Evolutionary conservation across 2,329 filamentous ascomycete genomes (phyloP), one percentile per base, ranked within the genome.

Genomic region (Beauveria asiatica): DNA sequence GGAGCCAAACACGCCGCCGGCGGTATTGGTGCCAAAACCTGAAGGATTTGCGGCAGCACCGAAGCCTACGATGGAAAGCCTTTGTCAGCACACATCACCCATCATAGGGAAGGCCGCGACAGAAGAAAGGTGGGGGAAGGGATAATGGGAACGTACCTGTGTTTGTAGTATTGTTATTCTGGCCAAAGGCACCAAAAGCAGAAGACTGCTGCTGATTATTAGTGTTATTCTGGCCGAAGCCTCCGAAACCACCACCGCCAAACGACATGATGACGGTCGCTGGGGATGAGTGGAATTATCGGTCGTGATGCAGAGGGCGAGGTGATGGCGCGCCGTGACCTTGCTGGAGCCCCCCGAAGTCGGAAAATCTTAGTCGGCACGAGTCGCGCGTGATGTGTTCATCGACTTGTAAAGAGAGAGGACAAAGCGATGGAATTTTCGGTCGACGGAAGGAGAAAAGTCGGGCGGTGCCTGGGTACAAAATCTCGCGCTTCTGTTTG

Each of bases 201-300:
- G 72, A 66, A 67, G 73, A 65, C 69, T 78, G 73, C 23, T 46
- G 45, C 27, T 57, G 42, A 54, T 74, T 74, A 60, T 76, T 77
- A 70, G 80, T 84, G 68, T 80, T 84, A 64, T 79, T 80, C 68
- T 80, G 78, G 74, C 83, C 83, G 73, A 87, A 87, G 76, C 83
- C 80, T 61, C 78, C 77, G 61, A 74, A 74, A 68, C 80, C 79
- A 64, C 78, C 77, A 64, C 77, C 75, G 67, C 78, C 77, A 67
- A 83, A 82, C 68, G 82, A 82, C 82, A 85, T 85, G 69, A 64
- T 76, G 69, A 60, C 59, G 39, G 56, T 50, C 51, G 56, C 33
- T 51, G 48, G 54, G 25, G 49, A 48, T 51, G 52, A 11, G 30
- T 48, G 37, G 45, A 9, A 41, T 42, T 11, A 25, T 41, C 27